Percentiles rank a stretch among this genome's conserved stretches.
These are phyloP conservation scores for Stylonectria norvegica DNA, from an alignment of 2,329 filamentous ascomycete genomes.

Conservation along the genomic window DNA sequence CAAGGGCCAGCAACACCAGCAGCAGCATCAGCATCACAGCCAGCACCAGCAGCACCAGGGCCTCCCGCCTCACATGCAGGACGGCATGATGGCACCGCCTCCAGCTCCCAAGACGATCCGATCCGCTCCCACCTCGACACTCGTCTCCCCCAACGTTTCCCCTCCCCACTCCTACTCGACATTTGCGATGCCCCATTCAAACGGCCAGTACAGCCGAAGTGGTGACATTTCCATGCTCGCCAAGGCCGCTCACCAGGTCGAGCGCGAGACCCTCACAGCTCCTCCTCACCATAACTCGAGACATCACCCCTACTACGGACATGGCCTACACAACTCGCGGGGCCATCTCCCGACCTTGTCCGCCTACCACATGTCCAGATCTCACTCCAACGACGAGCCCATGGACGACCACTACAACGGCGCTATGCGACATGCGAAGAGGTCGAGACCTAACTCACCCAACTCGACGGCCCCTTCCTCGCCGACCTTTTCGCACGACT, in stretches of 20 bases:
- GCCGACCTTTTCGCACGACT: constrained; percentile 94
- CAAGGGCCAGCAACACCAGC: constrained; percentile 58
- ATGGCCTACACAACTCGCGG: constrained; percentile 47
- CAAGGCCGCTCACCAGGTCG: constrained; percentile 59
- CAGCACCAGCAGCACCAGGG: constrained; percentile 39
- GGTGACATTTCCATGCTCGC: constrained; percentile 58
- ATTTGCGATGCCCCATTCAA: constrained; percentile 53
- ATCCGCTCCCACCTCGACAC: constrained; percentile 80
- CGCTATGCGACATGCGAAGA: constrained; percentile 70
- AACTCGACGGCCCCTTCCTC: constrained; percentile 95
- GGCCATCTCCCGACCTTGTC: constrained; percentile 72
- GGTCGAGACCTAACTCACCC: constrained; percentile 88
- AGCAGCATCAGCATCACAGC: constrained; percentile 31
- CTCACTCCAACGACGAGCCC: constrained; percentile 76
- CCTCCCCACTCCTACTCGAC: constrained; percentile 85
- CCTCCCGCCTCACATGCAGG: constrained; percentile 42
- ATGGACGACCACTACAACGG: constrained; percentile 73
- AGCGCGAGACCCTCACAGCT: constrained; percentile 51
- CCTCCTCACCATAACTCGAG: constrained; percentile 43
- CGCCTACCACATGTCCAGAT: constrained; percentile 91
- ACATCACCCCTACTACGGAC: constrained; percentile 53
- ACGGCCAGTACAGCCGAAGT: constrained; percentile 48
- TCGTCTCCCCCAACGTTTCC: constrained; percentile 92
- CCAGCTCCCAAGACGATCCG: constrained; percentile 74
- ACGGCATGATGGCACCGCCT: constrained; percentile 75